Percentiles rank a stretch among this genome's conserved stretches.
Evolutionary conservation across 1,284 basidiomycete genomes (phyloP).

Genomic region (Pseudozyma sp.): DNA sequence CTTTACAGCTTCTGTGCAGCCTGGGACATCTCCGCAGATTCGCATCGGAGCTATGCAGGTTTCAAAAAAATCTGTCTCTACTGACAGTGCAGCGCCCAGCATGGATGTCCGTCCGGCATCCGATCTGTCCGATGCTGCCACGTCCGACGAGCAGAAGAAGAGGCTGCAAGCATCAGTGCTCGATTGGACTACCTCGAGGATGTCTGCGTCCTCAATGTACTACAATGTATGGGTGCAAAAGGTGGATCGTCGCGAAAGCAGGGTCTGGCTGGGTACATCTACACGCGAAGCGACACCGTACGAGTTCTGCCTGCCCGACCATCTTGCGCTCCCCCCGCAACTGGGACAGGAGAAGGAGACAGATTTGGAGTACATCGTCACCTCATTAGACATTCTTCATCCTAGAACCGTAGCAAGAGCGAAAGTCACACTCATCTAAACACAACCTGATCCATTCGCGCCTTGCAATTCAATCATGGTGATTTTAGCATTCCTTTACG

Average conservation of each 20-base stretch:
- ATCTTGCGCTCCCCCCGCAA: constrained; percentile 6
- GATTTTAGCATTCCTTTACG: constrained; percentile 1
- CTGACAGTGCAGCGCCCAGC: background rate
- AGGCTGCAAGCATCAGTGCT: constrained; percentile 10
- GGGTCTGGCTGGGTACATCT: constrained; percentile 36
- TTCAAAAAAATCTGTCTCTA: background rate
- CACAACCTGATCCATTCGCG: background rate
- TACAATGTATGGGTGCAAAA: constrained; percentile 36
- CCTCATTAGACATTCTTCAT: constrained; percentile 6
- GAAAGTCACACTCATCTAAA: constrained; percentile 2
- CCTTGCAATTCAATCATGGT: too few relatives aligned
- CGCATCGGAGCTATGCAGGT: constrained; percentile 33
- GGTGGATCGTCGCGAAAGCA: constrained; percentile 2
- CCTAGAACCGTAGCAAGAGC: constrained; percentile 2
- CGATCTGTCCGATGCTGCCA: background rate
- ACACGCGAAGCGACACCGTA: constrained; percentile 35
- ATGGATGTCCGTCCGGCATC: constrained; percentile 13
- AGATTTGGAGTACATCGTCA: constrained; percentile 23
- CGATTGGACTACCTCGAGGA: background rate
- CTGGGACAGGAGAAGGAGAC: background rate
- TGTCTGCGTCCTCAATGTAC: background rate
- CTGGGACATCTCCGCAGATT: background rate
- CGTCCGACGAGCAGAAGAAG: background rate
- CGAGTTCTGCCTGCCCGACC: constrained; percentile 26
- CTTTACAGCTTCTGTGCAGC: background rate